Percentiles rank a stretch among this genome's conserved stretches.
Conservation (phyloP, 345 rosid species). For the Pistacia atlantica region DNA sequence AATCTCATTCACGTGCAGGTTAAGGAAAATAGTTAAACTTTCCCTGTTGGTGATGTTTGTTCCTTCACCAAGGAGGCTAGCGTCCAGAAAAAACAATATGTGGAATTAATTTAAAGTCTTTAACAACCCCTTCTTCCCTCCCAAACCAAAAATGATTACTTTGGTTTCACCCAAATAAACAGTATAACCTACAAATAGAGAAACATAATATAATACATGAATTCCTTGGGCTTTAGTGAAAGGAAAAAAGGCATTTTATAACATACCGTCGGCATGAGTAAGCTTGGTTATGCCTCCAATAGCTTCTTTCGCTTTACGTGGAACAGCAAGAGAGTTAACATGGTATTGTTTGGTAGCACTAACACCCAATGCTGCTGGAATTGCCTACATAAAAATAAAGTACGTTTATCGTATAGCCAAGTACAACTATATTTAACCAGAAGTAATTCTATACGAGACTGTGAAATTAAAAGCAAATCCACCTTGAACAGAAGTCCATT, state of each 20-base stretch:
- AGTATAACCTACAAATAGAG: slow-evolving; percentile 5
- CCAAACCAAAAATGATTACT: too few species aligned
- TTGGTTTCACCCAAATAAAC: not conserved
- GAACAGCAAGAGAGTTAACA: slow-evolving; percentile 98
- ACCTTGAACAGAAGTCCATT: slow-evolving; percentile 99
- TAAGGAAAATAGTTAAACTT: too few species aligned
- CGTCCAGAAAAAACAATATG: too few species aligned
- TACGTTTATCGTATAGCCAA: slow-evolving; percentile 13
- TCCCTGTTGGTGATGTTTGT: too few species aligned
- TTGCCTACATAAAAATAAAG: slow-evolving; percentile 54
- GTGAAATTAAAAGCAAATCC: slow-evolving; percentile 18
- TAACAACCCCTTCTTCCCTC: too few species aligned
- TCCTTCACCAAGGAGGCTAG: too few species aligned
- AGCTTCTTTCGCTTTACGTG: slow-evolving; percentile 96
- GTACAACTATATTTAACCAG: slow-evolving; percentile 10
- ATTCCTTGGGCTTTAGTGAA: not conserved
- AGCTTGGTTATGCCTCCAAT: slow-evolving; percentile 96
- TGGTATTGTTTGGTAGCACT: slow-evolving; percentile 83
- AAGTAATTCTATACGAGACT: slow-evolving; percentile 3
- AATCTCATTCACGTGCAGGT: too few species aligned
- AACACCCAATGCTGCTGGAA: slow-evolving; percentile 93
- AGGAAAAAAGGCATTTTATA: not conserved
- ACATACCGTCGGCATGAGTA: slow-evolving; percentile 85
- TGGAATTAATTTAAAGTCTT: too few species aligned
- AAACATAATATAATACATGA: not conserved